These are phyloP conservation scores for Macrolepiota dolichaula DNA, from an alignment of 768 basidiomycete species.

Conservation along the genomic window DNA sequence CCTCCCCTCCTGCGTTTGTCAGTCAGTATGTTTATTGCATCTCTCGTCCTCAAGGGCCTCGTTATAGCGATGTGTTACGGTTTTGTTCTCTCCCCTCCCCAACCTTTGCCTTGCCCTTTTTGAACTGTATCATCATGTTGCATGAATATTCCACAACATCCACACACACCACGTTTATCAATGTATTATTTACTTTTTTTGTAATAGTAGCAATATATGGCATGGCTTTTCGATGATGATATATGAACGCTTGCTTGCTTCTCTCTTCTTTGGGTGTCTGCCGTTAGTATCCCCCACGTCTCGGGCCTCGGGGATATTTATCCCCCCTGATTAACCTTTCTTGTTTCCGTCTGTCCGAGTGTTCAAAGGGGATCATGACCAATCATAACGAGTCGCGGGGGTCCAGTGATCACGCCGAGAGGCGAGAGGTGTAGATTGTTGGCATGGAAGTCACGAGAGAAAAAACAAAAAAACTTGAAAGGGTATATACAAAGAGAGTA, in stretches of 20 bases:
- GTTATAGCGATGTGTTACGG: neutral
- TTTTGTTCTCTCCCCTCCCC: no score
- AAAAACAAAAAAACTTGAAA: neutral
- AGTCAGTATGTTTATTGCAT: constrained; percentile 22
- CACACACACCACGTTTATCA: constrained; percentile 4
- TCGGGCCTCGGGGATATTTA: no score
- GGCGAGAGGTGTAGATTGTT: neutral
- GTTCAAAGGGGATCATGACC: neutral
- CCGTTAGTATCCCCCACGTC: no score
- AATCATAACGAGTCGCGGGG: neutral
- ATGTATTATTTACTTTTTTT: constrained; percentile 9
- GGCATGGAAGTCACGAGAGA: neutral
- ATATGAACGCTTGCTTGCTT: no score
- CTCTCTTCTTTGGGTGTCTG: no score
- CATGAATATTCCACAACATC: constrained; percentile 7
- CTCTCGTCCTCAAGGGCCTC: constrained; percentile 16
- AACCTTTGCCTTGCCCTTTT: neutral
- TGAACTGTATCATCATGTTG: constrained; percentile 8
- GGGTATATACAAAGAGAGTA: neutral
- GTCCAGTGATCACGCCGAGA: neutral
- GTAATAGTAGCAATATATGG: constrained; percentile 6
- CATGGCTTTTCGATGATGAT: no score
- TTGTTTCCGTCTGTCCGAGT: neutral
- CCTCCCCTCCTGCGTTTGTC: no score
- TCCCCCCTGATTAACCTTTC: neutral